Conservation (phyloP, 345 rosid genomes). For the Noccaea caerulescens region DNA sequence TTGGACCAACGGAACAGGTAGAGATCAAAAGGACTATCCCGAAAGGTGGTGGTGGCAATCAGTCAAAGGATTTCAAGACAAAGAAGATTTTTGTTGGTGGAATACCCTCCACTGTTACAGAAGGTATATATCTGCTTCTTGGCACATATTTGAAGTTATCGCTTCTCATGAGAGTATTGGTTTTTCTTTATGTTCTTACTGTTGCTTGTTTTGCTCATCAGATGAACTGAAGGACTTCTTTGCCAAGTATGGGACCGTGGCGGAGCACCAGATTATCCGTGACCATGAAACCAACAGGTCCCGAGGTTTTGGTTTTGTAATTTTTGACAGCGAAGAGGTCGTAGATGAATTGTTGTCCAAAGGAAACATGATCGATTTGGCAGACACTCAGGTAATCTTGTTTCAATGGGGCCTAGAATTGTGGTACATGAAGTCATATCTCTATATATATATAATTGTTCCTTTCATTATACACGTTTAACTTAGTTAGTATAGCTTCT, state of each 20-base stretch:
- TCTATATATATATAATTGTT: no score
- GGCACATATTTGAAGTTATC: neutral
- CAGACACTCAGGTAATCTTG: slow-evolving; percentile 86
- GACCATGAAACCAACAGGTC: slow-evolving; percentile 93
- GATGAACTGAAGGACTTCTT: slow-evolving; percentile 84
- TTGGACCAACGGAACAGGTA: slow-evolving; percentile 54
- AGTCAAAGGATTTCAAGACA: slow-evolving; percentile 74
- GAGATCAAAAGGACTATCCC: slow-evolving; percentile 96
- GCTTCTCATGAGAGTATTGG: neutral
- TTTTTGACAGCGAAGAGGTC: slow-evolving; percentile 81
- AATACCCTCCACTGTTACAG: slow-evolving; percentile 73
- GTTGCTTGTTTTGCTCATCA: slow-evolving; percentile 42
- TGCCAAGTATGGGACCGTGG: slow-evolving; percentile 73
- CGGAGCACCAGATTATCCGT: slow-evolving; percentile 85
- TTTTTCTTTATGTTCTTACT: neutral
- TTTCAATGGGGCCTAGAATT: slow-evolving; percentile 24
- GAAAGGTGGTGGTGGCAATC: slow-evolving; percentile 63
- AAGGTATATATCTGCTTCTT: slow-evolving; percentile 53
- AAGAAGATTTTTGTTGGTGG: slow-evolving; percentile 97
- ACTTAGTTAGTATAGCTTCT: slow-evolving; percentile 22
- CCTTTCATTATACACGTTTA: neutral
- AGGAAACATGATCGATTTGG: slow-evolving; percentile 96
- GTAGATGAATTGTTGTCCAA: slow-evolving; percentile 79
- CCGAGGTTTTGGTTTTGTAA: slow-evolving; percentile 91
- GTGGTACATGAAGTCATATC: slow-evolving; percentile 6